Conservation (phyloP, 306 rosid species). For the Ammopiptanthus mongolicus region DNA sequence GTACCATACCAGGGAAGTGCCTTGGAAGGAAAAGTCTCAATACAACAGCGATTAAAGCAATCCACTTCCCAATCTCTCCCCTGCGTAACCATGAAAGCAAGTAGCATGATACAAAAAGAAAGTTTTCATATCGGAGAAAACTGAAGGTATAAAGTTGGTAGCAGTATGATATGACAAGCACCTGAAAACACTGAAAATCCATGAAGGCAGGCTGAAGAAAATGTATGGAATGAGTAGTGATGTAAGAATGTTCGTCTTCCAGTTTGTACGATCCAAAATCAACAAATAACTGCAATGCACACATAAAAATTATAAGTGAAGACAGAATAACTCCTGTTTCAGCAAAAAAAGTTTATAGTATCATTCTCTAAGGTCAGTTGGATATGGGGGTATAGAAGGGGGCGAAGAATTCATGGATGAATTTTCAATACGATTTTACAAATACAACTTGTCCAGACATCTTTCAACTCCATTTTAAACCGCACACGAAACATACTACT, state of each 20-base stretch:
- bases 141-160: neutral
- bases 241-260: conserved; percentile 69
- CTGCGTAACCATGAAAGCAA: conserved; percentile 24
- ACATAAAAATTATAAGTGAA: neutral
- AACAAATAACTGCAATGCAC: conserved; percentile 50
- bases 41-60: conserved; percentile 57
- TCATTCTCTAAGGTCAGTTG: neutral
- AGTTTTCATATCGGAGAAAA: neutral
- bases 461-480: no score
- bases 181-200: conserved; percentile 51
- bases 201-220: conserved; percentile 52
- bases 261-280: conserved; percentile 66
- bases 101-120: neutral
- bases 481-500: no score
- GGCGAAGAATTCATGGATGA: no score
- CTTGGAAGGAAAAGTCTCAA: conserved; percentile 60
- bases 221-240: conserved; percentile 66
- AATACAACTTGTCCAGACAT: no score
- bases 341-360: neutral
- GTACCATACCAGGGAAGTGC: conserved; percentile 51
- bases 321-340: neutral
- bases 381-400: no score
- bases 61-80: conserved; percentile 65
- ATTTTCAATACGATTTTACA: no score
- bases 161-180: neutral